A percentile compares a stretch with the other conserved stretches of the same genome.
Evolutionary conservation across 1,284 basidiomycete genomes (phyloP).

Genomic region (Crucibulum parvulum): DNA sequence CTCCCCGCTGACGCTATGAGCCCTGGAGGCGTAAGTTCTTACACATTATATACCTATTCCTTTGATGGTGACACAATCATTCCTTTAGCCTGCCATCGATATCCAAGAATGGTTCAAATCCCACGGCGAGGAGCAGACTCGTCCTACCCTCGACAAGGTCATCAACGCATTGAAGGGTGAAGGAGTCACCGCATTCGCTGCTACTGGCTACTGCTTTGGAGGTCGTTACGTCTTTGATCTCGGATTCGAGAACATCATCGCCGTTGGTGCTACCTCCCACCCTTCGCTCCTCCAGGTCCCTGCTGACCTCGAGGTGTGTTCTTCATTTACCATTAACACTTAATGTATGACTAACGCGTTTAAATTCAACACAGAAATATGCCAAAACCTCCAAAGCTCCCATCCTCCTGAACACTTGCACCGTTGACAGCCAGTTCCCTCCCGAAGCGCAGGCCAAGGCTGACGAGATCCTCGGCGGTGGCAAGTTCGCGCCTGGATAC

Average conservation of each 20-base stretch:
- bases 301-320: conserved; percentile 64
- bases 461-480: conserved; percentile 62
- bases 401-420: conserved; percentile 70
- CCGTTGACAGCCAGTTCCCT: conserved; percentile 58
- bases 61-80: background rate
- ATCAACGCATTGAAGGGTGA: conserved; percentile 60
- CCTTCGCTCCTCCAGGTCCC: conserved; percentile 73
- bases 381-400: conserved; percentile 52
- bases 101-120: conserved; percentile 53
- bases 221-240: conserved; percentile 74
- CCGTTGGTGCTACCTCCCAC: conserved; percentile 65
- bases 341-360: background rate
- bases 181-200: conserved; percentile 65
- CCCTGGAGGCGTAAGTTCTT: conserved; percentile 37
- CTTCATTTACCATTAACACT: background rate
- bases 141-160: conserved; percentile 63
- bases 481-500: conserved; percentile 61
- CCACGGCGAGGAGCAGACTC: conserved; percentile 54
- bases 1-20: conserved; percentile 46
- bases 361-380: conserved; percentile 51
- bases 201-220: conserved; percentile 77
- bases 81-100: conserved; percentile 43
- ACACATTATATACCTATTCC: conserved; percentile 10
- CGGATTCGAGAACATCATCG: conserved; percentile 64
- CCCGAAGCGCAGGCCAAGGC: conserved; percentile 51